Evolutionary conservation across 1,139 yeast species (phyloP).

Genomic region (Suzukiozyma palmioleophila): DNA sequence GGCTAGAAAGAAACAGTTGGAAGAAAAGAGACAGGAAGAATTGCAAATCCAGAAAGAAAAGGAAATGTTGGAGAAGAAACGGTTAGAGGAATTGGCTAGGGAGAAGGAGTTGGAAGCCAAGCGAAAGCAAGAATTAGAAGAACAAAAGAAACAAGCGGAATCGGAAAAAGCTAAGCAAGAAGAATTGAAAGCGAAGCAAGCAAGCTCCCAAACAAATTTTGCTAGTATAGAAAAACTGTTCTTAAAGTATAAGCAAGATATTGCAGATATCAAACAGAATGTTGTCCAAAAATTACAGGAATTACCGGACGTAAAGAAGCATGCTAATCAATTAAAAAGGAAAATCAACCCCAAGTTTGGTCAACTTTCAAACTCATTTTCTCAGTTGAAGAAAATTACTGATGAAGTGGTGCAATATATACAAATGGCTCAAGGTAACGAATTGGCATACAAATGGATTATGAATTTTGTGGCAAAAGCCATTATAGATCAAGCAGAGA

Average conservation of each 20-base stretch:
- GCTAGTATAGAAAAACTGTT: slow-evolving; percentile 43
- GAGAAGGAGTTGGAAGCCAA: slow-evolving; percentile 11
- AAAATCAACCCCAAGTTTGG: slow-evolving; percentile 87
- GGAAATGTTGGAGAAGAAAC: slow-evolving; percentile 10
- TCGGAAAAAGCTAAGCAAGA: slow-evolving; percentile 12
- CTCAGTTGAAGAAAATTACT: slow-evolving; percentile 53
- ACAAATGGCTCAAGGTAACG: slow-evolving; percentile 35
- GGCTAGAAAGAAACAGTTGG: slow-evolving; percentile 11
- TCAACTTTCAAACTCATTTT: slow-evolving; percentile 70
- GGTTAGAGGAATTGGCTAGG: slow-evolving; percentile 13
- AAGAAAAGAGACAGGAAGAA: slow-evolving; percentile 9
- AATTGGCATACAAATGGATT: slow-evolving; percentile 63
- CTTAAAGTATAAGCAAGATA: slow-evolving; percentile 49
- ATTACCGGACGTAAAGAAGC: slow-evolving; percentile 41
- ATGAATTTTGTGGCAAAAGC: slow-evolving; percentile 82
- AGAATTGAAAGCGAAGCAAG: slow-evolving; percentile 13
- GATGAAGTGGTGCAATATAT: slow-evolving; percentile 49
- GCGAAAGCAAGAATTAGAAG: slow-evolving; percentile 13
- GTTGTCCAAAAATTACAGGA: slow-evolving; percentile 47
- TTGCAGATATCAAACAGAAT: slow-evolving; percentile 53
- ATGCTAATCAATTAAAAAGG: slow-evolving; percentile 49
- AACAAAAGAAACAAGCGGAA: slow-evolving; percentile 10
- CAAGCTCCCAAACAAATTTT: slow-evolving; percentile 28
- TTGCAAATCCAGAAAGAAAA: slow-evolving; percentile 13
- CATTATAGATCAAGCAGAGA: slow-evolving; percentile 84